These are phyloP conservation scores for Gossypium herbaceum DNA, from an alignment of 345 rosid species.

Conservation along the genomic window DNA sequence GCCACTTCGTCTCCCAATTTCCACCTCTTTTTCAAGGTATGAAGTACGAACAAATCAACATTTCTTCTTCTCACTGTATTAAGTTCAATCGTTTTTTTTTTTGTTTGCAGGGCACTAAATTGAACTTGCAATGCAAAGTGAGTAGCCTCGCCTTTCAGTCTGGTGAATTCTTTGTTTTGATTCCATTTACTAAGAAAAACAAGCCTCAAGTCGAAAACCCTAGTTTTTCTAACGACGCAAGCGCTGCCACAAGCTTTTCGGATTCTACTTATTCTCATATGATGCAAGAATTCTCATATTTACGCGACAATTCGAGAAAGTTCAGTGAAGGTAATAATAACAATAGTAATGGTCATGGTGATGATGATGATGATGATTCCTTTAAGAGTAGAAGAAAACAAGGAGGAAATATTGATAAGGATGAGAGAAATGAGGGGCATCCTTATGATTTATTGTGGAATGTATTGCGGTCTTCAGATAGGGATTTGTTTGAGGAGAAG, in stretches of 20 bases:
- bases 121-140: conserved; percentile 42
- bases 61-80: background rate
- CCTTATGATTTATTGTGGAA: conserved; percentile 42
- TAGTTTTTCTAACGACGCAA: conserved; percentile 26
- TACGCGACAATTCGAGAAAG: conserved; percentile 22
- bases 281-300: conserved; percentile 47
- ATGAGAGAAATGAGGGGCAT: conserved; percentile 25
- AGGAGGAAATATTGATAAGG: conserved; percentile 12
- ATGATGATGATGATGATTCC: conserved; percentile 14
- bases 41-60: background rate
- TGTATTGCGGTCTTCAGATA: conserved; percentile 38
- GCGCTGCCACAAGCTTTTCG: conserved; percentile 38
- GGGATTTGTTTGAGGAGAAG: conserved; percentile 42
- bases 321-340: conserved; percentile 17
- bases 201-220: conserved; percentile 29
- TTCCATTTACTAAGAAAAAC: conserved; percentile 67
- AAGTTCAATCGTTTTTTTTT: background rate
- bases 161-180: conserved; percentile 61
- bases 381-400: conserved; percentile 43
- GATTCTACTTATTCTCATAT: conserved; percentile 55
- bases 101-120: conserved; percentile 54
- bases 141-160: conserved; percentile 27
- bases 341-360: background rate
- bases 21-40: conserved; percentile 74
- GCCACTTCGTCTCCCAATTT: conserved; percentile 64